Evolutionary conservation across 306 rosid species (phyloP).

Genomic region (Dryas alaskensis): DNA sequence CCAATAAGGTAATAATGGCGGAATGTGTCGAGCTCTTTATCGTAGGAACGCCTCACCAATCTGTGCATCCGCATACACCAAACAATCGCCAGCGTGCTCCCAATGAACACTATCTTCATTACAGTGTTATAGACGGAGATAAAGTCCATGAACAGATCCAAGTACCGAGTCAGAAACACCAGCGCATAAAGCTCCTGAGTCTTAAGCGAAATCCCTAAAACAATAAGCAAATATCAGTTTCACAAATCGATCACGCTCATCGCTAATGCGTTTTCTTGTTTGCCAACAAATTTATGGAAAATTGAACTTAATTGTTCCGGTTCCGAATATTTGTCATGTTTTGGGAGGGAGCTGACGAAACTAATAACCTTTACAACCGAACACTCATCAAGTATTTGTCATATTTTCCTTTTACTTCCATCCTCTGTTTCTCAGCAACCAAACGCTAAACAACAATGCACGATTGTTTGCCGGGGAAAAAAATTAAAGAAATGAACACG

Average conservation of each 20-base stretch:
- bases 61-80: constrained; percentile 78
- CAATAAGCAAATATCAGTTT: neutral
- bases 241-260: neutral
- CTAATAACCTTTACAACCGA: neutral
- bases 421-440: too few species aligned
- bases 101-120: constrained; percentile 83
- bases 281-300: neutral
- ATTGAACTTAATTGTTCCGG: neutral
- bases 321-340: neutral
- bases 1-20: constrained; percentile 63
- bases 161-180: constrained; percentile 78
- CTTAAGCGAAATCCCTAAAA: constrained; percentile 80
- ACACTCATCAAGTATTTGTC: too few species aligned
- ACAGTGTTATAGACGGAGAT: constrained; percentile 69
- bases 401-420: too few species aligned
- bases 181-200: constrained; percentile 89
- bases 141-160: constrained; percentile 84
- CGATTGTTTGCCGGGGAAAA: too few species aligned
- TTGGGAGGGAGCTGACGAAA: neutral
- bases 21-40: constrained; percentile 75
- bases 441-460: too few species aligned
- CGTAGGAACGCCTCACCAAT: constrained; percentile 62
- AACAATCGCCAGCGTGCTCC: constrained; percentile 69
- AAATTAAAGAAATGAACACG: too few species aligned
- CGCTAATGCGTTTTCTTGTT: neutral